Evolutionary conservation across 2,329 filamentous ascomycete genomes (phyloP).

Genomic region (Aspergillus spinulosporus): DNA sequence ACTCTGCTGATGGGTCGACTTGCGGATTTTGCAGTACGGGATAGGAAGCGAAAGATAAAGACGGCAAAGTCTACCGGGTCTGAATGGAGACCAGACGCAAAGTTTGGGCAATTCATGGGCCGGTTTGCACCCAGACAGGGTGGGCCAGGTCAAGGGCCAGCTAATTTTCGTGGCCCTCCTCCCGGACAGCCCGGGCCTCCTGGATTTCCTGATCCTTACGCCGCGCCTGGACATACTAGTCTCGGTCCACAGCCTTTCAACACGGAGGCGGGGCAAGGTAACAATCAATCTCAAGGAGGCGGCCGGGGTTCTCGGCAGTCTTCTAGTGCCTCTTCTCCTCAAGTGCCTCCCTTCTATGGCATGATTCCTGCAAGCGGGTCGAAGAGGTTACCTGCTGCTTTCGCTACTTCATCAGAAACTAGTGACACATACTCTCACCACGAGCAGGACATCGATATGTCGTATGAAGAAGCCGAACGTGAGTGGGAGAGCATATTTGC

Average conservation of each 20-base stretch:
- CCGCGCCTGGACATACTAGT: not conserved
- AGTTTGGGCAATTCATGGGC: slow-evolving; percentile 45
- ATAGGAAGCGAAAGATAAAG: slow-evolving; percentile 74
- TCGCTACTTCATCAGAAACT: slow-evolving; percentile 45
- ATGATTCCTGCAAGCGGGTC: slow-evolving; percentile 49
- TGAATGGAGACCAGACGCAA: slow-evolving; percentile 56
- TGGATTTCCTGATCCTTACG: not conserved
- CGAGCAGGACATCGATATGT: slow-evolving; percentile 61
- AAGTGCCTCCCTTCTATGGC: slow-evolving; percentile 47
- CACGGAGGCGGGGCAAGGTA: not conserved
- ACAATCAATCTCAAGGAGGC: too few species aligned
- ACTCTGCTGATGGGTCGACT: slow-evolving; percentile 78
- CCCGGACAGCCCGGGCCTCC: slow-evolving; percentile 12
- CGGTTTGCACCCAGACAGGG: slow-evolving; percentile 24
- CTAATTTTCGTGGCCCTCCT: slow-evolving; percentile 15
- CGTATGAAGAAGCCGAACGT: slow-evolving; percentile 66
- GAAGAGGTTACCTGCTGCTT: slow-evolving; percentile 52
- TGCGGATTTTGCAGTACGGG: slow-evolving; percentile 73
- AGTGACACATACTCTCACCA: slow-evolving; percentile 37
- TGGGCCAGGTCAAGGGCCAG: not conserved
- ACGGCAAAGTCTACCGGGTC: slow-evolving; percentile 61
- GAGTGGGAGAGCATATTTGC: slow-evolving; percentile 67
- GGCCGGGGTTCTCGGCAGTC: slow-evolving; percentile 2
- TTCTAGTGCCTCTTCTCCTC: slow-evolving; percentile 17
- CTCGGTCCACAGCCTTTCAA: too few species aligned